Evolutionary conservation across 2,329 filamentous ascomycete genomes (phyloP).

Genomic region (Ambrosiella beaveri): DNA sequence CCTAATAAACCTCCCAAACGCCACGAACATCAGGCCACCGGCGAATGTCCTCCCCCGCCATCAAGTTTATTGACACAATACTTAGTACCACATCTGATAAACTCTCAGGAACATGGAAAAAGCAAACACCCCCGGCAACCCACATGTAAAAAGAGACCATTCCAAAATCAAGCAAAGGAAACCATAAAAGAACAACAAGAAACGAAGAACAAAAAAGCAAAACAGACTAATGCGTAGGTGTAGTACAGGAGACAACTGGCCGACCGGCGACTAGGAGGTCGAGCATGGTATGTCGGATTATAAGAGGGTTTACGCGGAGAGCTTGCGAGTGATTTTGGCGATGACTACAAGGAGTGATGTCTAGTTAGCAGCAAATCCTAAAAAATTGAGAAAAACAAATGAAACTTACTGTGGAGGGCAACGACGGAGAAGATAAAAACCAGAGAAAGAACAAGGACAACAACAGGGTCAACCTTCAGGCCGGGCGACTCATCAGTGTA

Average conservation of each 20-base stretch:
- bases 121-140: background rate
- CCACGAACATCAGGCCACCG: background rate
- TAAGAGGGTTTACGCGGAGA: conserved; percentile 40
- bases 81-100: background rate
- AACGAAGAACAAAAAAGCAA: background rate
- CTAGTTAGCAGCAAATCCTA: conserved; percentile 13
- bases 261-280: background rate
- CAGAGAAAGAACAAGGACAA: conserved; percentile 86
- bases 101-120: background rate
- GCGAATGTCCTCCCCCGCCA: background rate
- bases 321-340: conserved; percentile 83
- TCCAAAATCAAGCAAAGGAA: conserved; percentile 6
- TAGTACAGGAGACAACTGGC: conserved; percentile 1
- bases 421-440: conserved; percentile 99
- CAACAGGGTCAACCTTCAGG: conserved; percentile 92
- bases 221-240: background rate
- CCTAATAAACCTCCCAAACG: background rate
- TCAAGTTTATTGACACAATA: background rate
- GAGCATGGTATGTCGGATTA: background rate
- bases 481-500: conserved; percentile 98
- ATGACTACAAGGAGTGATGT: conserved; percentile 46
- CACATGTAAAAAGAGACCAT: background rate
- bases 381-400: background rate
- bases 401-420: conserved; percentile 73
- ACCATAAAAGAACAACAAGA: conserved; percentile 4